phyloP scores from a whole-genome alignment of 495 filamentous ascomycete species.

The Penicillium egyptiacum region DNA sequence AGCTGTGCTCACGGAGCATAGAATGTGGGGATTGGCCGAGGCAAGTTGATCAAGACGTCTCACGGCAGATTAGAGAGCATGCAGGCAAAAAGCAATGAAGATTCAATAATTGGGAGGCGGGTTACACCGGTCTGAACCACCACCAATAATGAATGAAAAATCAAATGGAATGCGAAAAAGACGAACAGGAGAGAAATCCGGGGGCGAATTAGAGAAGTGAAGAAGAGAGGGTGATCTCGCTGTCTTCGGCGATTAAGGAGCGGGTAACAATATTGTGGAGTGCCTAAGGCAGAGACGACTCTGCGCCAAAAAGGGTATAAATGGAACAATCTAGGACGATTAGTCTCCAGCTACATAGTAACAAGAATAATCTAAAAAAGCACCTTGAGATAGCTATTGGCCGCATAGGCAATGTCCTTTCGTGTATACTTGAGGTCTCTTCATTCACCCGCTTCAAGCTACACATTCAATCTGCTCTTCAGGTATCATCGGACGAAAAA shows the following conservation, averaged over 20 bases:
- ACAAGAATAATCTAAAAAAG: background rate
- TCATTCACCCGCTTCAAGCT: conserved; percentile 5
- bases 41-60: conserved; percentile 23
- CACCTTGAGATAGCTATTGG: background rate
- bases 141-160: background rate
- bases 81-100: conserved; percentile 33
- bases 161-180: background rate
- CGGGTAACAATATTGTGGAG: conserved; percentile 24
- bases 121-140: conserved; percentile 16
- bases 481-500: conserved; percentile 28
- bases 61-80: conserved; percentile 28
- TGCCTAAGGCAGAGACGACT: background rate
- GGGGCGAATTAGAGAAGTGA: conserved; percentile 7
- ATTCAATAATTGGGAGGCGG: conserved; percentile 18
- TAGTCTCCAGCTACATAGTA: background rate
- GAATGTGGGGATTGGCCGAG: conserved; percentile 35
- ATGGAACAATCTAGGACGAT: background rate
- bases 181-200: background rate
- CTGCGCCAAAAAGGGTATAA: background rate
- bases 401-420: background rate
- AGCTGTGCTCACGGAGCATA: conserved; percentile 24
- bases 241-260: conserved; percentile 28
- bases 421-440: background rate
- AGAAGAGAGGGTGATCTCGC: conserved; percentile 19
- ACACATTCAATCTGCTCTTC: conserved; percentile 14